A percentile compares a stretch with the other conserved stretches of the same genome.
These are phyloP conservation scores for Epichloe elymi DNA, from an alignment of 2,329 filamentous ascomycete species.

Conservation along the genomic window DNA sequence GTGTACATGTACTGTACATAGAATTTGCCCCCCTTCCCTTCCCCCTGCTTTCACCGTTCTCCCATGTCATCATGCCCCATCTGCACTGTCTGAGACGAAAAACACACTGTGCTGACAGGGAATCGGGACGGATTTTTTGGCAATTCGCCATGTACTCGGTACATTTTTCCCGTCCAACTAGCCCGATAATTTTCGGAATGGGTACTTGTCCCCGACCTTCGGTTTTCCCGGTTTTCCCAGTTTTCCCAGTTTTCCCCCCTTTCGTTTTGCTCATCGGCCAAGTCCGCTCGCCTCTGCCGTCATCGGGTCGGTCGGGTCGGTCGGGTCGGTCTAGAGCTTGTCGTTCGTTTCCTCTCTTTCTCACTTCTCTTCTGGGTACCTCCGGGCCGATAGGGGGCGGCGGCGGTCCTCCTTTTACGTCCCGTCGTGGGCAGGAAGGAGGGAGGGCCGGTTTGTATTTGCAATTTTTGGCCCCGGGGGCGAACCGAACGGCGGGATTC, in stretches of 20 bases:
- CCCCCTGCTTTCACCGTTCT: background rate
- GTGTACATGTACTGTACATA: no score
- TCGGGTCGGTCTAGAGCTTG: no score
- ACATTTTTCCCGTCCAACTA: background rate
- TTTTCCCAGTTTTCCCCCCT: background rate
- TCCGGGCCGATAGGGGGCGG: no score
- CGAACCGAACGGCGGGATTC: no score
- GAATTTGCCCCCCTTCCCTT: background rate
- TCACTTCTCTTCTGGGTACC: no score
- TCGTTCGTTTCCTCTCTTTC: no score
- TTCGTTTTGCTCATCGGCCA: background rate
- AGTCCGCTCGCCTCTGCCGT: background rate
- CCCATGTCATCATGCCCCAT: slow-evolving; percentile 1
- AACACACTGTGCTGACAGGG: background rate
- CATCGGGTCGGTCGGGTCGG: background rate
- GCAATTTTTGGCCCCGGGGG: no score
- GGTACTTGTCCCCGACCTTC: background rate
- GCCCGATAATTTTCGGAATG: slow-evolving; percentile 1
- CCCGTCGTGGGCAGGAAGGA: no score
- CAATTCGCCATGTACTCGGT: background rate
- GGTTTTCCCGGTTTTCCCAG: background rate
- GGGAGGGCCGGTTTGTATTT: no score
- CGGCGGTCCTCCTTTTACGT: no score
- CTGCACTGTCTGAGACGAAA: background rate
- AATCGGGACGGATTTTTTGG: background rate